These are phyloP conservation scores for Ceratobasidium sp. DNA, from an alignment of 1,284 basidiomycete species.

Conservation along the genomic window DNA sequence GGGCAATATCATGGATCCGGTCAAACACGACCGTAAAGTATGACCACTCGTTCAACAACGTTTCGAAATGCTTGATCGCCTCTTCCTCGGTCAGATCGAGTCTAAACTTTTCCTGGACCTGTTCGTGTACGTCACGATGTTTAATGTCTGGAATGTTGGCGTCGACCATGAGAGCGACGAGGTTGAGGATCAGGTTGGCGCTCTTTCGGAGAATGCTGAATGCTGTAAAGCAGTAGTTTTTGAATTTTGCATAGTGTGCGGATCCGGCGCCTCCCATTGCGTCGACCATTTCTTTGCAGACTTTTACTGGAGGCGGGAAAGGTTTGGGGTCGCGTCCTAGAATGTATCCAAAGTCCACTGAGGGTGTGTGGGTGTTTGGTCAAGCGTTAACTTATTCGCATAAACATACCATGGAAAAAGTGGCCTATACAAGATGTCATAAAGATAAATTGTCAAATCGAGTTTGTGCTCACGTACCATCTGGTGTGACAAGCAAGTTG, in stretches of 20 bases:
- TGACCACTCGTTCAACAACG: conserved; percentile 92
- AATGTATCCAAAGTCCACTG: conserved; percentile 99
- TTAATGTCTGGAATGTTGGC: conserved; percentile 99
- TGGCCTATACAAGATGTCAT: conserved; percentile 64
- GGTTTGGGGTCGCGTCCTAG: conserved; percentile 98
- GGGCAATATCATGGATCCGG: conserved; percentile 88
- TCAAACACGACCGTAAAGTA: conserved; percentile 95
- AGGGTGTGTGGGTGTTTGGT: conserved; percentile 3
- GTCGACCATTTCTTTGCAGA: conserved; percentile 99
- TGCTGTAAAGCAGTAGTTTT: conserved; percentile 95
- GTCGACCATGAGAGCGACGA: conserved; percentile 97
- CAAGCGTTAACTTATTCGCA: background rate
- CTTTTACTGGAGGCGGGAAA: conserved; percentile 97
- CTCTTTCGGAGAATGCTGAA: conserved; percentile 96
- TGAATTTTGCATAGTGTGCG: conserved; percentile 93
- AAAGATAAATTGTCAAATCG: background rate
- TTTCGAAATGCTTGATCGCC: conserved; percentile 97
- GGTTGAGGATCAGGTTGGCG: conserved; percentile 97
- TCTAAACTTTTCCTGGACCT: conserved; percentile 97
- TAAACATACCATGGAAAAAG: conserved; percentile 83
- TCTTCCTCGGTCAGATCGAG: conserved; percentile 95
- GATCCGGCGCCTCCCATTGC: conserved; percentile 98
- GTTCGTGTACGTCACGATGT: conserved; percentile 84
- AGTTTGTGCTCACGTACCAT: conserved; percentile 71
- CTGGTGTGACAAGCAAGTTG: conserved; percentile 92